Percentiles rank a stretch among this genome's conserved stretches.
Conservation (phyloP, 768 basidiomycete species). For the Chalciporus chontae region DNA sequence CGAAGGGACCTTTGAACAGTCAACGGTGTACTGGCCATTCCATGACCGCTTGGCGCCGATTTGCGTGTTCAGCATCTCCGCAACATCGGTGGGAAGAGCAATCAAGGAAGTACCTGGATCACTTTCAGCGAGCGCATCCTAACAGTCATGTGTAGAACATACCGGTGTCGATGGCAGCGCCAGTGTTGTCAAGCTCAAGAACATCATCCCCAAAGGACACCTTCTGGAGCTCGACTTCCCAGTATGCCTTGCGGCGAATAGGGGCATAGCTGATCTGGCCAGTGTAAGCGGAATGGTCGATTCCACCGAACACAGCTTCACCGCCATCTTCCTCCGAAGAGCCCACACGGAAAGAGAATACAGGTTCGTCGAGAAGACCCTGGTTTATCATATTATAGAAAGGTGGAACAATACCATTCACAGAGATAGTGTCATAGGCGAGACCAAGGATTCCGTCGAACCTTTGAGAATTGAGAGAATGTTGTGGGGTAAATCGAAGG, state of each 20-base stretch:
- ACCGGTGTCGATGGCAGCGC: conserved; percentile 91
- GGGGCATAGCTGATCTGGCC: conserved; percentile 87
- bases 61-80: conserved; percentile 95
- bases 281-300: conserved; percentile 71
- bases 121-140: conserved; percentile 4
- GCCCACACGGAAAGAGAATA: conserved; percentile 95
- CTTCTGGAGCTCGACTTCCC: conserved; percentile 94
- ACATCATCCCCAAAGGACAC: conserved; percentile 82
- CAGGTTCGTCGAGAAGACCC: conserved; percentile 73
- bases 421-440: conserved; percentile 92
- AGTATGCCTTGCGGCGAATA: conserved; percentile 92
- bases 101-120: conserved; percentile 84
- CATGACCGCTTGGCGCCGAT: conserved; percentile 93
- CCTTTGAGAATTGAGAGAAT: conserved; percentile 37
- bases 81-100: conserved; percentile 88
- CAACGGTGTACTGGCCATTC: conserved; percentile 94
- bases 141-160: conserved; percentile 10
- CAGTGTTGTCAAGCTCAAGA: conserved; percentile 90
- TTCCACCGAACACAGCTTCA: conserved; percentile 88
- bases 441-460: conserved; percentile 96
- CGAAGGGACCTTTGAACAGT: conserved; percentile 78
- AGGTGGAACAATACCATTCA: conserved; percentile 88
- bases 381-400: conserved; percentile 92
- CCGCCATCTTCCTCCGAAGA: conserved; percentile 85
- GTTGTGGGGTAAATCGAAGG: neutral